Evolutionary conservation across 495 filamentous ascomycete genomes (phyloP).

Genomic region (Staphylotrichum tortipilum): DNA sequence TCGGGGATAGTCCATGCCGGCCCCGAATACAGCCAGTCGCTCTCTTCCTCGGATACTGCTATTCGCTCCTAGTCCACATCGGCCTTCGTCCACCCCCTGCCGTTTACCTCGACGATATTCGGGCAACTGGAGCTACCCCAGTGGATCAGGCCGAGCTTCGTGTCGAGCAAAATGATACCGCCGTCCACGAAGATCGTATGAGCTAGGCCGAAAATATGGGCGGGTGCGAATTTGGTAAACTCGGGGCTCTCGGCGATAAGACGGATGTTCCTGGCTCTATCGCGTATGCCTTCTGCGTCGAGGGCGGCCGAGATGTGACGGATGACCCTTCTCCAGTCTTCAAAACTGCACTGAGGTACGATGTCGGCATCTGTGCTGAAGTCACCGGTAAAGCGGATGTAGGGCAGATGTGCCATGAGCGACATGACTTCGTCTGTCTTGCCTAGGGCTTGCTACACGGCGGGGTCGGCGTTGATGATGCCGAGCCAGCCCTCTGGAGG

Average conservation of each 20-base stretch:
- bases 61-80: background rate
- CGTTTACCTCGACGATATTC: background rate
- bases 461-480: conserved; percentile 13
- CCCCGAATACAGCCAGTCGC: background rate
- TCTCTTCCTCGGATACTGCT: background rate
- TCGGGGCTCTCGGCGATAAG: conserved; percentile 6
- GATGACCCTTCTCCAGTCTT: conserved; percentile 16
- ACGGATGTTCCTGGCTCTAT: too few species aligned
- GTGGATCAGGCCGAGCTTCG: background rate
- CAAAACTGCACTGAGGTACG: background rate
- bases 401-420: conserved; percentile 20
- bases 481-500: conserved; percentile 19
- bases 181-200: background rate
- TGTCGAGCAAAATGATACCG: background rate
- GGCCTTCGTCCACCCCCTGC: too few species aligned
- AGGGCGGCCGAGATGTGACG: background rate
- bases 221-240: conserved; percentile 1
- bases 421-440: conserved; percentile 19
- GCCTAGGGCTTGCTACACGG: conserved; percentile 2
- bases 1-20: background rate
- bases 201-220: conserved; percentile 12
- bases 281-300: background rate
- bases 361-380: background rate
- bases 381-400: conserved; percentile 6
- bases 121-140: background rate